phyloP scores from a whole-genome alignment of 371 early-diverging fungal species.

The Umbelopsis sp. region DNA sequence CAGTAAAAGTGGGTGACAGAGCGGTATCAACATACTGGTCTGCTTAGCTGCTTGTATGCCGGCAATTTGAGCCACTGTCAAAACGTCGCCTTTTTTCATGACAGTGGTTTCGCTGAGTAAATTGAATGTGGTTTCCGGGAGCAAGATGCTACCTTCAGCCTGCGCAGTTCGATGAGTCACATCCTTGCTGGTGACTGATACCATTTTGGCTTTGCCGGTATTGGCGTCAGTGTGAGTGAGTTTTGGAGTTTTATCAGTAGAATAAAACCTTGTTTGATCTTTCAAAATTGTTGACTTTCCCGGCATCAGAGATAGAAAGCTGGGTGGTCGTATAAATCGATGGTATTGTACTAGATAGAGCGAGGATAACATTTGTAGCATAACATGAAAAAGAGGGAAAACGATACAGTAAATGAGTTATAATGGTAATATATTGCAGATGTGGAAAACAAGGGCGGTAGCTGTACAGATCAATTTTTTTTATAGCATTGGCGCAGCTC shows the following conservation, averaged over 20 bases:
- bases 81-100: constrained; percentile 84
- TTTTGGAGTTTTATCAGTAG: constrained; percentile 22
- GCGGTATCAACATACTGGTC: constrained; percentile 81
- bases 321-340: not conserved
- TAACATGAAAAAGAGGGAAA: constrained; percentile 2
- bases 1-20: constrained; percentile 88
- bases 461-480: not conserved
- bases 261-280: not conserved
- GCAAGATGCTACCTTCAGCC: constrained; percentile 70
- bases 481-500: not conserved
- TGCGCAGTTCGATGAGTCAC: constrained; percentile 72
- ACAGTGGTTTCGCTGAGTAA: constrained; percentile 53
- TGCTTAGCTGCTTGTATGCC: constrained; percentile 92
- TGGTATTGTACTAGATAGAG: not conserved
- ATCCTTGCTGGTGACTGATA: constrained; percentile 75
- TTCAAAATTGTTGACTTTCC: not conserved
- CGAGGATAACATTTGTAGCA: constrained; percentile 1
- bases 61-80: constrained; percentile 87
- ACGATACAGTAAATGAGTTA: not conserved
- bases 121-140: constrained; percentile 63
- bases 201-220: constrained; percentile 83
- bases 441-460: not conserved
- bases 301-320: not conserved
- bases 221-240: constrained; percentile 79
- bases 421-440: not conserved